Evolutionary conservation across 1,139 yeast genomes (phyloP), one percentile per base, ranked within the genome.

Genomic region (Blastobotrys petasosporus): DNA sequence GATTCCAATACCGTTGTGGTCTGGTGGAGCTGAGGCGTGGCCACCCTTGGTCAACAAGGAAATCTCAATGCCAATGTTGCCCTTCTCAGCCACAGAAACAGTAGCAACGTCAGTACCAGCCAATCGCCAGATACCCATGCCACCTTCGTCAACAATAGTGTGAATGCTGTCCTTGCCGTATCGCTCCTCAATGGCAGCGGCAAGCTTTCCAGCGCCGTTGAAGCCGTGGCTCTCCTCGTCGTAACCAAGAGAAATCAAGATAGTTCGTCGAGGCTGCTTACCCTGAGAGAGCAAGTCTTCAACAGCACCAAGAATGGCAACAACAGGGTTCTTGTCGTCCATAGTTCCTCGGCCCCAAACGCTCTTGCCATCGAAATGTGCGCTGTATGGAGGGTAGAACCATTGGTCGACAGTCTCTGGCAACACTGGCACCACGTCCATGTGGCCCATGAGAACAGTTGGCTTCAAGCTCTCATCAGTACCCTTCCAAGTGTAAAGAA

Each of bases 341-440:
- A 71, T 61, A 2, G 82, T 61, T 29, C 90, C 90, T 51, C 92
- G 71, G 25, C 88, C 90, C 71, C 76, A 79, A 2, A 82, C 62
- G 45, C 41, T 51, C 34, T 54, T 55, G 32, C 85, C 85, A 56
- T 84, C 94, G 57, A 69, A 84, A 57, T 74, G 72, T 2, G 85
- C 95, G 7, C 73, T 72, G 52, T 78, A 84, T 23, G 95, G 94
- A 9, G 82, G 81, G 56, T 78, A 73, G 2, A 69, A 71, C 95
- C 95, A 85, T 42, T 73, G 69, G 33, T 62, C 69, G 37, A 74
- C 60, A 11, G 86, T 76, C 17, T 70, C 79, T 28, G 66, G 62
- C 56, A 79, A 80, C n/a, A 85, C 84, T 0, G 95, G 95, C 11
- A 86, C 95, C 3, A 82, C 85, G 60, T 85, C 95, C 61, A 80